Base-by-base conservation (phyloP, 108 stramenopile species). In the Aureococcus anophagefferens region DNA sequence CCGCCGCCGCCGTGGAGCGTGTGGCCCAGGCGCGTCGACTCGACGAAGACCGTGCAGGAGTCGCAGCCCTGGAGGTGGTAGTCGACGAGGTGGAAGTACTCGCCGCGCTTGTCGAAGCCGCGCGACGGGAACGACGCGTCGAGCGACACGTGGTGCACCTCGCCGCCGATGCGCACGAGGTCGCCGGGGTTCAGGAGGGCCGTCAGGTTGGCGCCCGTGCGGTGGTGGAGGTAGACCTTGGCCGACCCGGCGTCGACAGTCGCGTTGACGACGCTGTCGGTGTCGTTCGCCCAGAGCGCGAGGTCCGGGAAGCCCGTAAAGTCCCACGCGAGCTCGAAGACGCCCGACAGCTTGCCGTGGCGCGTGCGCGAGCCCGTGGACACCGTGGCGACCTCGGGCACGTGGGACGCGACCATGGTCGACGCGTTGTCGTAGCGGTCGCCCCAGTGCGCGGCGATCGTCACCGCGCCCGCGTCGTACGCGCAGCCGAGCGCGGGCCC, bases 241-340 rank as follows among this genome's bases (percentile, higher is more conserved):
- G 44, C 72, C 66, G 69, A 70, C 25, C 81, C 81, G 46, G 79
- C 81, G 65, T 72, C 66, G 31, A 74, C 67, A 29, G 81, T 63
- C 34, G 63, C 72, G 21, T 18, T 59, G 21, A 59, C 51, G 51
- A 59, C 3, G 21, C 3, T 25, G 21, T 59, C 21, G 21, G 51
- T 18, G 7, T 18, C 51, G 7, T 3, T 3, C 7, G 4, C 51
- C 21, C 25, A 25, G 21, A 59, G 25, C 21, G 51, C 51, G 7
- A 59, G 51, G 51, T 25, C 21, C 51, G 25, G 51, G 21, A 11
- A 1, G 21, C 51, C 51, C 51, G 51, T 67, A 66, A 74, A 87
- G 46, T 82, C 86, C 36, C 79, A 70, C 13, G 81, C 81, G 40
- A 84, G 17, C 35, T 84, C 84, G 14, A 84, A 67, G 44, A 67